Base-by-base conservation (phyloP, 2,329 filamentous ascomycete species). In the Diaporthe citrichinensis region DNA sequence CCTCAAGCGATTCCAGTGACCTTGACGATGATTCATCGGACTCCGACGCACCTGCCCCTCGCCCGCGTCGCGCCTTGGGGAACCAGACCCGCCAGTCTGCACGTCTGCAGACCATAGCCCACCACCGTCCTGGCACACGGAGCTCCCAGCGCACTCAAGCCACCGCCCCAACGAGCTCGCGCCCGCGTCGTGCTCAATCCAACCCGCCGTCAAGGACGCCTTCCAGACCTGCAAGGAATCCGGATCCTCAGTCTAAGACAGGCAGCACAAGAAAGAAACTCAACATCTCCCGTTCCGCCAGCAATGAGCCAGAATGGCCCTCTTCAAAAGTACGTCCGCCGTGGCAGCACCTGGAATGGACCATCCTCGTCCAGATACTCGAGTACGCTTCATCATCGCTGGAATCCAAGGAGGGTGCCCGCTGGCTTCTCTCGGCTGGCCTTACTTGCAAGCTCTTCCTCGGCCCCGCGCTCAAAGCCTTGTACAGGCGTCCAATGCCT, bases 301-400 rank as follows among this genome's bases (percentile, higher is more conserved):
- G 41, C 62, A 55, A 28, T n/a, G 57, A 73, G 46, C 75, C 73
- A 34, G 73, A 58, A 20, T 75, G 73, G 75, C 75, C 75, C n/a
- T 73, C 69, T 4, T 76, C 73, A 25, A 53, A 44, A n/a, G 51
- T 81, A 57, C 78, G 81, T 20, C 81, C 81, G 9, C 77, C 81
- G 23, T 84, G 82, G 82, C 59, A 78, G 14, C 74, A 71, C 1
- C 78, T 84, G 10, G 82, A 82, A 2, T 83, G 95, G 79, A 88
- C 92, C 61, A 88, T 95, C 23, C 91, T 95, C 78, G 85, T 91
- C 34, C 88, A 92, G 73, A 91, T 97, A 53, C 95, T 97, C 80
- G 84, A 90, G 62, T 92, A 91, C 81, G 92, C 94, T 15, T 91
- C 93, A 3, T 84, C 88, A 68, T 90, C 91, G 4, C 84, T 93